Evolutionary conservation across 192 early-diverging fungal species (phyloP), one percentile per base, ranked within the genome.

Genomic region (Rhizophlyctis rosea): DNA sequence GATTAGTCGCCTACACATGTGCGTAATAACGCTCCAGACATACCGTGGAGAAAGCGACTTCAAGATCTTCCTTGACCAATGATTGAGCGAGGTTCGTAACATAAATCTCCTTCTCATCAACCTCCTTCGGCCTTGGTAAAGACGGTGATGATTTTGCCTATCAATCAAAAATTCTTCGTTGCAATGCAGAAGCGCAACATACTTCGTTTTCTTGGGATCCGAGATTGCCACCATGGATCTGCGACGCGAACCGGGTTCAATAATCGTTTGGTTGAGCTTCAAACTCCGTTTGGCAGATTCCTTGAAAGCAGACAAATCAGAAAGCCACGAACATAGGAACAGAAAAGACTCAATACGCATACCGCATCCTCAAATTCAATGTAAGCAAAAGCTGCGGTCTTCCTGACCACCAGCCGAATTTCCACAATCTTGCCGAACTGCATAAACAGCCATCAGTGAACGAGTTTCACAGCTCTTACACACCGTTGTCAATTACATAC

Each of bases 361-460:
- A 74, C 73, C 54, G n/a, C 64, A 56, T 50, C 50, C n/a, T 67
- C 64, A 62, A 62, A 81, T 54, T 82, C 72, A 44, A 82, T 62
- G 52, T 82, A 82, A n/a, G 80, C 76, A 63, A 82, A 82, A 2
- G 77, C 76, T n/a, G 33, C 68, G 16, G 63, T 65, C 2, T 59
- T 31, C 29, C 63, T 50, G 11, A 55, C n/a, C 25, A 76, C 64
- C 2, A 82, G 52, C 16, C 80, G 67, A 29, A 82, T 72, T 29
- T 79, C 77, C 24, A 50, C 47, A 25, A 79, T 53, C 35, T 76
- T 65, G 7, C 80, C 80, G 70, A 57, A 81, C 76, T 74, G 35
- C 3, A 50, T 28, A 56, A 34, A 61, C 28, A 23, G 24, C 30
- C 59, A 62, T 4, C 31, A 55, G 23, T 4, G 33, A 18, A 35